Conservation (phyloP, 176 grass and related monocot genomes). For the Typha latifolia region DNA sequence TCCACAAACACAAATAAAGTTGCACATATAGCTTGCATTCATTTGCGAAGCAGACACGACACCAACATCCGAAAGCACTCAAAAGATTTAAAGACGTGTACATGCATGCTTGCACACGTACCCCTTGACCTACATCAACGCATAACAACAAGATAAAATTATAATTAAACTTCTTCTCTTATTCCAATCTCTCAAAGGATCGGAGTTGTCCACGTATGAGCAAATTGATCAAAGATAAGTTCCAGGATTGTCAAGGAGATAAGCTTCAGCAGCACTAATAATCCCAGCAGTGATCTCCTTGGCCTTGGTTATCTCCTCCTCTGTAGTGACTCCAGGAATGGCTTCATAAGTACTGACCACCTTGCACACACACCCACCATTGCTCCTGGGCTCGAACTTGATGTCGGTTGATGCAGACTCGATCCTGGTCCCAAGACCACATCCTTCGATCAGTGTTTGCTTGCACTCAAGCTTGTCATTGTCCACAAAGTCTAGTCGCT, state of each 20-base stretch:
- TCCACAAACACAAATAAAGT: too few relatives aligned
- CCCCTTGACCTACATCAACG: too few relatives aligned
- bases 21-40: too few relatives aligned
- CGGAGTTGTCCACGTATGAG: too few relatives aligned
- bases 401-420: slow-evolving; percentile 41
- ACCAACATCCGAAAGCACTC: too few relatives aligned
- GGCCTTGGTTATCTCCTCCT: slow-evolving; percentile 32
- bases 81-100: too few relatives aligned
- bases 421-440: slow-evolving; percentile 36
- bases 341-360: slow-evolving; percentile 32
- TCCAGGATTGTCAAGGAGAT: slow-evolving; percentile 51
- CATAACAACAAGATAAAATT: too few relatives aligned
- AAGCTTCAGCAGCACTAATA: slow-evolving; percentile 44
- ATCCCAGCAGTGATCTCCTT: slow-evolving; percentile 30
- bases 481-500: slow-evolving; percentile 56
- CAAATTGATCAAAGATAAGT: slow-evolving; percentile 17
- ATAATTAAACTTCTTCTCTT: too few relatives aligned
- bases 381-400: slow-evolving; percentile 46
- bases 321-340: slow-evolving; percentile 29
- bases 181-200: too few relatives aligned
- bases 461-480: slow-evolving; percentile 47
- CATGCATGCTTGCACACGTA: too few relatives aligned
- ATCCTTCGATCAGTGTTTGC: slow-evolving; percentile 47
- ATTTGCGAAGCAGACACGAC: too few relatives aligned
- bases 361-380: slow-evolving; percentile 47